phyloP scores from a whole-genome alignment of 192 early-diverging fungal genomes.

The Phlyctochytrium planicorne region DNA sequence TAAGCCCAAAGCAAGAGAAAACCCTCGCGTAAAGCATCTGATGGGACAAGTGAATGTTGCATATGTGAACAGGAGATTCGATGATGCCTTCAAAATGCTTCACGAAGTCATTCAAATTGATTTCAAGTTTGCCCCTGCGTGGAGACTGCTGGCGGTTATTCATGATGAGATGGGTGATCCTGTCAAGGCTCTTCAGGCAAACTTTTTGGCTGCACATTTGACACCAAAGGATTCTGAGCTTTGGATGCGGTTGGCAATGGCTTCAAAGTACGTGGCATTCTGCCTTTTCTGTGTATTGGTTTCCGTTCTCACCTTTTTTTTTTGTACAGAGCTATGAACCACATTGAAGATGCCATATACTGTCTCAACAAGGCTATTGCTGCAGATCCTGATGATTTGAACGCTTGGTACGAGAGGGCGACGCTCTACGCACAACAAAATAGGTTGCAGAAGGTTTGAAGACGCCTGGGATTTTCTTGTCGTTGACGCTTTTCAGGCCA shows the following conservation, averaged over 20 bases:
- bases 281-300: slow-evolving; percentile 1
- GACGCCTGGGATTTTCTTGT: slow-evolving; percentile 24
- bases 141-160: slow-evolving; percentile 86
- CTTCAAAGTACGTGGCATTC: slow-evolving; percentile 58
- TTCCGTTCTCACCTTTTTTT: slow-evolving; percentile 13
- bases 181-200: slow-evolving; percentile 71
- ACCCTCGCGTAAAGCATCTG: slow-evolving; percentile 52
- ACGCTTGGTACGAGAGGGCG: slow-evolving; percentile 70
- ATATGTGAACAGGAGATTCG: slow-evolving; percentile 71
- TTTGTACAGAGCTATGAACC: slow-evolving; percentile 56
- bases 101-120: slow-evolving; percentile 76
- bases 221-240: slow-evolving; percentile 63
- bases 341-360: slow-evolving; percentile 79
- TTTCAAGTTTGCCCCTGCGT: slow-evolving; percentile 73
- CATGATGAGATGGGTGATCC: slow-evolving; percentile 81
- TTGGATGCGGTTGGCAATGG: slow-evolving; percentile 81
- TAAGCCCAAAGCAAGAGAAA: no score
- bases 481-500: slow-evolving; percentile 40
- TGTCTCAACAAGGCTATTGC: slow-evolving; percentile 70
- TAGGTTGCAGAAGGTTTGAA: slow-evolving; percentile 50
- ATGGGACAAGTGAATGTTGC: slow-evolving; percentile 77
- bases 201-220: slow-evolving; percentile 90
- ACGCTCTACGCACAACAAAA: slow-evolving; percentile 58
- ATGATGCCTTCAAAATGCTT: slow-evolving; percentile 68
- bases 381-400: slow-evolving; percentile 63